These are phyloP conservation scores for Ettlia oleoabundans DNA, from an alignment of 139 green algal genomes.

Conservation along the genomic window DNA sequence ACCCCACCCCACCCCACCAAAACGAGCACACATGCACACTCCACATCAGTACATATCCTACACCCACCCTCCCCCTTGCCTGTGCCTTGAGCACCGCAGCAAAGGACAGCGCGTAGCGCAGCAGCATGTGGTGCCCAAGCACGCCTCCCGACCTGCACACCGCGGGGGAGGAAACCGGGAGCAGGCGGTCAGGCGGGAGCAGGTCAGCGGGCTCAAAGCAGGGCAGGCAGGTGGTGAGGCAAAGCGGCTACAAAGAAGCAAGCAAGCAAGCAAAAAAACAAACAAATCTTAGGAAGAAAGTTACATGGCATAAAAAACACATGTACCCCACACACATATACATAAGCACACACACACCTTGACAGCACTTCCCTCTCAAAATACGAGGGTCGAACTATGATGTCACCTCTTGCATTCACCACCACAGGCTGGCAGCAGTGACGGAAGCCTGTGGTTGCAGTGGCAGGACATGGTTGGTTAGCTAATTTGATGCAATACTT, in stretches of 20 bases:
- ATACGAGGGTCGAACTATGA: slow-evolving; percentile 16
- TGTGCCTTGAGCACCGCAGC: slow-evolving; percentile 24
- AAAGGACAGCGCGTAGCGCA: slow-evolving; percentile 9
- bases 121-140: slow-evolving; percentile 2
- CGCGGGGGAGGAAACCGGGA: not conserved
- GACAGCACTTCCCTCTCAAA: slow-evolving; percentile 5
- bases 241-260: not conserved
- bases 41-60: too few species aligned
- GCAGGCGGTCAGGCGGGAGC: not conserved
- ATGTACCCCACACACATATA: not conserved
- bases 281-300: not conserved
- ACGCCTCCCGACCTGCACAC: slow-evolving; percentile 4
- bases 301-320: not conserved
- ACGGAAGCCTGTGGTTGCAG: slow-evolving; percentile 21
- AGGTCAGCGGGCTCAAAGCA: not conserved
- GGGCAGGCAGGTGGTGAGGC: not conserved
- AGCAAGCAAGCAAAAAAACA: not conserved
- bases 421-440: slow-evolving; percentile 5
- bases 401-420: slow-evolving; percentile 7
- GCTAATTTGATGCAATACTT: too few species aligned
- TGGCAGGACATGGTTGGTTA: not conserved
- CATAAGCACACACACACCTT: too few species aligned
- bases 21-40: too few species aligned
- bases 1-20: too few species aligned
- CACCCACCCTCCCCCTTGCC: too few species aligned